Conservation (phyloP, 345 rosid species). For the Turritis glabra region DNA sequence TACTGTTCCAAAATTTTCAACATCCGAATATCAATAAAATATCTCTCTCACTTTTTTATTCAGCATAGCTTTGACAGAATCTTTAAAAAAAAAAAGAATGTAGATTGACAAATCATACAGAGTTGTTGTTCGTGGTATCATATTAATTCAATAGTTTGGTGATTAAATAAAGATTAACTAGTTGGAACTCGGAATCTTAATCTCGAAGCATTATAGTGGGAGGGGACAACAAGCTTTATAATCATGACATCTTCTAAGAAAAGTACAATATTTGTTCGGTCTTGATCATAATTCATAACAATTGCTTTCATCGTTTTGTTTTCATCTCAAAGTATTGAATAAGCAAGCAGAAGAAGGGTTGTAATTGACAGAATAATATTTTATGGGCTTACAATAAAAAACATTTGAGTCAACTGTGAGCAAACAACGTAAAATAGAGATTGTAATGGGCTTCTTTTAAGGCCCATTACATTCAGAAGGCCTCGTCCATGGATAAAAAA, state of each 20-base stretch:
- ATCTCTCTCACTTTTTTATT: background rate
- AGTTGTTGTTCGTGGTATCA: background rate
- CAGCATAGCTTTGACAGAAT: background rate
- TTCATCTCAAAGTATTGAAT: background rate
- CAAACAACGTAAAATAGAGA: background rate
- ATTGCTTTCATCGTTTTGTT: background rate
- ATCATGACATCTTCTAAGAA: slow-evolving; percentile 11
- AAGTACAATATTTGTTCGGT: background rate
- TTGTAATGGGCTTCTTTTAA: background rate
- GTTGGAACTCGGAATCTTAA: background rate
- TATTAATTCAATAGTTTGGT: background rate
- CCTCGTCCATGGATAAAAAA: background rate
- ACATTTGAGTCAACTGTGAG: background rate
- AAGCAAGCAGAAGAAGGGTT: background rate
- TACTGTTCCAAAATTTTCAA: background rate
- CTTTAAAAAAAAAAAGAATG: background rate
- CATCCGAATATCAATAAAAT: slow-evolving; percentile 2
- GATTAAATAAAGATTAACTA: background rate
- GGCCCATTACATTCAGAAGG: background rate
- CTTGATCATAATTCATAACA: background rate
- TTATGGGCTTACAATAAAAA: background rate
- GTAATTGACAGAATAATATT: background rate
- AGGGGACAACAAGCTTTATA: slow-evolving; percentile 23
- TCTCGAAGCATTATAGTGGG: slow-evolving; percentile 6
- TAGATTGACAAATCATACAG: background rate